Evolutionary conservation across 805 yeast species (phyloP).

Genomic region (Isabelozyma gotoi): DNA sequence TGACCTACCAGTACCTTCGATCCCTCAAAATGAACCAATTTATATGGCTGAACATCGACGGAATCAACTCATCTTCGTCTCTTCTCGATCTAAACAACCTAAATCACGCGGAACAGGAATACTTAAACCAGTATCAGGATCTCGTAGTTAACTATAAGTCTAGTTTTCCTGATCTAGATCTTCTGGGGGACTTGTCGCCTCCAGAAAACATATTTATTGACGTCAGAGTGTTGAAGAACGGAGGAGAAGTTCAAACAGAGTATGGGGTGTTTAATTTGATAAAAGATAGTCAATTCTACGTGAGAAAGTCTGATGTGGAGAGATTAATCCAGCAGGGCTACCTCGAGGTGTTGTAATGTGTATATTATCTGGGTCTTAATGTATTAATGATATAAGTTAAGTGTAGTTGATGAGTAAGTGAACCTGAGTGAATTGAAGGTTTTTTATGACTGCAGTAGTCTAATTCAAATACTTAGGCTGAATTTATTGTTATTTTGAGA

Average conservation of each 20-base stretch:
- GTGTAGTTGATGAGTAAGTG: not conserved
- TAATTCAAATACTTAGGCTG: too few relatives aligned
- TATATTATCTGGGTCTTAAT: too few relatives aligned
- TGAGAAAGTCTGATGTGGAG: slow-evolving; percentile 91
- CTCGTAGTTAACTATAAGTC: slow-evolving; percentile 75
- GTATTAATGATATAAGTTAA: too few relatives aligned
- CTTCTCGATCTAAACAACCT: slow-evolving; percentile 45
- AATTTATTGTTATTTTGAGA: too few relatives aligned
- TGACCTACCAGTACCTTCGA: slow-evolving; percentile 79
- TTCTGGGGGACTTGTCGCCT: slow-evolving; percentile 86
- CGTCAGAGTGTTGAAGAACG: slow-evolving; percentile 88
- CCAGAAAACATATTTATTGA: slow-evolving; percentile 91
- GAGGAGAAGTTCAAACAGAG: slow-evolving; percentile 96
- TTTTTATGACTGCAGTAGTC: too few relatives aligned
- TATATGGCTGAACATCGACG: slow-evolving; percentile 70
- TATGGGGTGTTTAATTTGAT: slow-evolving; percentile 93
- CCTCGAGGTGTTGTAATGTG: slow-evolving; percentile 62
- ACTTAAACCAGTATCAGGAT: slow-evolving; percentile 67
- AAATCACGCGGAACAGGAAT: slow-evolving; percentile 79
- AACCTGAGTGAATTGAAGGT: not conserved
- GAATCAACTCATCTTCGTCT: slow-evolving; percentile 28
- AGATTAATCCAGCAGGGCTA: slow-evolving; percentile 92
- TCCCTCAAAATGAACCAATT: slow-evolving; percentile 64
- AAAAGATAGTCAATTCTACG: slow-evolving; percentile 92
- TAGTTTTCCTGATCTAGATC: slow-evolving; percentile 75